phyloP scores from a whole-genome alignment of 441 rosid genomes.

The Euphorbia celastroides region DNA sequence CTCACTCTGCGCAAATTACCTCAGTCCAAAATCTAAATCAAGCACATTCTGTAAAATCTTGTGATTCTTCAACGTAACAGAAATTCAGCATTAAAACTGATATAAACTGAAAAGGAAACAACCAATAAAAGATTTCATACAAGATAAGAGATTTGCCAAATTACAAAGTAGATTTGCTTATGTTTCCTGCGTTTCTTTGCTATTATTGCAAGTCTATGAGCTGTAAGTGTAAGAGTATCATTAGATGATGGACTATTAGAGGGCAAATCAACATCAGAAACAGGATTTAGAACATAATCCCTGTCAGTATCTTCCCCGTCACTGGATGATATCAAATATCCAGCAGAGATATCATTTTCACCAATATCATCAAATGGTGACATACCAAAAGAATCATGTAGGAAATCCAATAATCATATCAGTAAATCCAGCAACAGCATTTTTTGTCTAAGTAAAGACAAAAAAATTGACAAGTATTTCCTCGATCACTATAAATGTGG shows the following conservation, averaged over 20 bases:
- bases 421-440: neutral
- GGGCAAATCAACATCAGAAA: conserved; percentile 53
- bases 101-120: neutral
- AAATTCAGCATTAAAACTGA: neutral
- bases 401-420: neutral
- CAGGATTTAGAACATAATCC: conserved; percentile 52
- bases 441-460: neutral
- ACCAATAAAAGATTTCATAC: neutral
- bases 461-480: neutral
- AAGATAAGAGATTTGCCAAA: neutral
- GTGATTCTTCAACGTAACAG: too few relatives aligned
- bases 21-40: conserved; percentile 49
- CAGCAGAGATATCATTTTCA: conserved; percentile 30
- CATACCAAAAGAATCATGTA: conserved; percentile 42
- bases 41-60: too few relatives aligned
- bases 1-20: conserved; percentile 84
- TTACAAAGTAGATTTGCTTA: conserved; percentile 39
- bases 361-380: conserved; percentile 50
- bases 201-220: conserved; percentile 61
- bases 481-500: neutral
- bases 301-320: conserved; percentile 81
- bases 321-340: conserved; percentile 53
- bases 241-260: conserved; percentile 34
- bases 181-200: conserved; percentile 47
- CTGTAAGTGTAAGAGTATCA: conserved; percentile 47